Conservation (phyloP, 2,329 filamentous ascomycete genomes). For the Rhynchosporium graminicola region DNA sequence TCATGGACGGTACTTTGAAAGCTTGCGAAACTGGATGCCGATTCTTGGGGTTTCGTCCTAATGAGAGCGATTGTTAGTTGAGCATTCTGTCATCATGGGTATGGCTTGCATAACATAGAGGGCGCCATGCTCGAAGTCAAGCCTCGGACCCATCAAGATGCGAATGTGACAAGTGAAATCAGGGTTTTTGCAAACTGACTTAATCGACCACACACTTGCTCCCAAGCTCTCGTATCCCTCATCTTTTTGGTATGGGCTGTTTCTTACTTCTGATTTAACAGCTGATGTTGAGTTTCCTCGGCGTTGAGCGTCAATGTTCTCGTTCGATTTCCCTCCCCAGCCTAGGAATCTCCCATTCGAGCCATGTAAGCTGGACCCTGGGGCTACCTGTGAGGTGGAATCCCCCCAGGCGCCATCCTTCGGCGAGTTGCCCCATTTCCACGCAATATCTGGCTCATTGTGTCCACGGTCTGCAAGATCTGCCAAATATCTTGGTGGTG, state of each 20-base stretch:
- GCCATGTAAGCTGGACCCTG: slow-evolving; percentile 50
- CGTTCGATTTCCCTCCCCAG: slow-evolving; percentile 32
- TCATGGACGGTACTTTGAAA: slow-evolving; percentile 43
- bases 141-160: neutral
- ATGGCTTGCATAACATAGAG: neutral
- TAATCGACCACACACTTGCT: slow-evolving; percentile 38
- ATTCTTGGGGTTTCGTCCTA: slow-evolving; percentile 36
- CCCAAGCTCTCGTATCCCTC: slow-evolving; percentile 43
- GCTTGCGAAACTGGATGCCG: slow-evolving; percentile 35
- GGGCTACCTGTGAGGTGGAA: slow-evolving; percentile 46
- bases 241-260: slow-evolving; percentile 35
- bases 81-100: neutral
- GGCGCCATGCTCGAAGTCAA: neutral
- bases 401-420: slow-evolving; percentile 49
- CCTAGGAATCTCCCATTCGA: slow-evolving; percentile 48
- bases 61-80: slow-evolving; percentile 15
- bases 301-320: slow-evolving; percentile 36
- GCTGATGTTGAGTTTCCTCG: slow-evolving; percentile 44
- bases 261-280: slow-evolving; percentile 46
- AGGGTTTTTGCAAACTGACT: slow-evolving; percentile 32
- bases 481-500: slow-evolving; percentile 60
- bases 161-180: neutral
- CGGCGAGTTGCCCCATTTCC: slow-evolving; percentile 59
- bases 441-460: slow-evolving; percentile 61
- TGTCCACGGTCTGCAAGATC: slow-evolving; percentile 52